Conservation (phyloP, 768 basidiomycete genomes). For the Podaxis pistillaris region DNA sequence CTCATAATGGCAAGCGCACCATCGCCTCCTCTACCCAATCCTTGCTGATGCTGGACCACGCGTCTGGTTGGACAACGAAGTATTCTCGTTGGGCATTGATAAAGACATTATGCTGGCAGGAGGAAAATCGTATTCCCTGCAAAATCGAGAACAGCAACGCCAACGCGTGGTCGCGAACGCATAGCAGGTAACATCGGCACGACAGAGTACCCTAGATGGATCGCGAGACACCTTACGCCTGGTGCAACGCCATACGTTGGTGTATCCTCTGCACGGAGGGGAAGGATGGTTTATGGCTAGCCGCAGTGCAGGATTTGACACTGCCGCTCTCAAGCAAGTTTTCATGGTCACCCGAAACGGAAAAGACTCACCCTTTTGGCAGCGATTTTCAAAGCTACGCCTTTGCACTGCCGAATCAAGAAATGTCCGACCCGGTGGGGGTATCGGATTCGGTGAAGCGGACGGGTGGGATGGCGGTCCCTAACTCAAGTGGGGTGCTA, state of each 20-base stretch:
- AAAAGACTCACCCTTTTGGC: not conserved
- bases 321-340: not conserved
- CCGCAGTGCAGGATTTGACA: not conserved
- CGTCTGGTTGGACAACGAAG: not conserved
- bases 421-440: not conserved
- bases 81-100: not conserved
- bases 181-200: not conserved
- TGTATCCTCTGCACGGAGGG: not conserved
- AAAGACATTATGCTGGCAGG: not conserved
- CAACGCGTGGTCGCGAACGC: not conserved
- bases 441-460: not conserved
- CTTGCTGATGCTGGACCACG: not conserved
- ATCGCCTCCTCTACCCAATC: not conserved
- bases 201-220: not conserved
- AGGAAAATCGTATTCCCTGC: not conserved
- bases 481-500: not conserved
- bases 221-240: not conserved
- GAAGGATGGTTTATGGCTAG: not conserved
- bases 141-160: not conserved
- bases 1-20: not conserved
- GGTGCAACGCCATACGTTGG: not conserved
- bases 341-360: not conserved
- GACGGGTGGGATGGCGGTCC: not conserved
- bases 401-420: not conserved
- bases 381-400: not conserved